phyloP scores from a whole-genome alignment of 805 yeast genomes.

The Metschnikowia santaceciliae region DNA sequence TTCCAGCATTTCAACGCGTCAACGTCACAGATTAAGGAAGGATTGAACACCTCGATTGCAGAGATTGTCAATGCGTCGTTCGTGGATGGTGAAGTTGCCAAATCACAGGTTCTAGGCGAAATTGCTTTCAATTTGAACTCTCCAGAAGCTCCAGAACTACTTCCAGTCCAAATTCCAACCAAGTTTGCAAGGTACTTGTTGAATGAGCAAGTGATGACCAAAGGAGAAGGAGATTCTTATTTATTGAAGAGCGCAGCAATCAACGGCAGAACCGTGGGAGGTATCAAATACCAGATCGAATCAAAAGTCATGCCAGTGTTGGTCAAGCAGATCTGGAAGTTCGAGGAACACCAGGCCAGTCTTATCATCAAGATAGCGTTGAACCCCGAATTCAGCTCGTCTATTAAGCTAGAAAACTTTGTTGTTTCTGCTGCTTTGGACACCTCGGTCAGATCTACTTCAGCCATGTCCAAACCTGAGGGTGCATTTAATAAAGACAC shows the following conservation, averaged over 20 bases:
- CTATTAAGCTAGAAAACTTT: constrained; percentile 52
- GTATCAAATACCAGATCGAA: constrained; percentile 66
- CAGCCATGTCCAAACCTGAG: constrained; percentile 86
- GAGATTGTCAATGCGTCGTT: constrained; percentile 76
- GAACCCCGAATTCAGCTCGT: constrained; percentile 41
- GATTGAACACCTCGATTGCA: constrained; percentile 79
- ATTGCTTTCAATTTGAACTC: constrained; percentile 69
- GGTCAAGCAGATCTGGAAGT: constrained; percentile 84
- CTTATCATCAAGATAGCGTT: constrained; percentile 70
- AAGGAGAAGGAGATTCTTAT: constrained; percentile 32
- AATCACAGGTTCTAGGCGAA: constrained; percentile 76
- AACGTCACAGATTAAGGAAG: constrained; percentile 26
- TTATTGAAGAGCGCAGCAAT: constrained; percentile 47
- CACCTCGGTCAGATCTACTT: constrained; percentile 56
- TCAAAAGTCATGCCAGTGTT: constrained; percentile 55
- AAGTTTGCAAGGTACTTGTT: constrained; percentile 49
- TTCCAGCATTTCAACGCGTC: constrained; percentile 30
- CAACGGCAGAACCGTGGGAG: constrained; percentile 68
- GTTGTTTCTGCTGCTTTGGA: constrained; percentile 56
- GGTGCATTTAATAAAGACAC: constrained; percentile 88
- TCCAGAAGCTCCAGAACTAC: constrained; percentile 21
- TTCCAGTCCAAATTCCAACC: constrained; percentile 39
- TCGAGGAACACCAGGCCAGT: constrained; percentile 79
- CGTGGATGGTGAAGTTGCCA: constrained; percentile 58
- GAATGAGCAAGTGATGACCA: constrained; percentile 34